Evolutionary conservation across 331 rosid species (phyloP), one percentile per base, ranked within the genome.

Genomic region (Dryas integrifolia): DNA sequence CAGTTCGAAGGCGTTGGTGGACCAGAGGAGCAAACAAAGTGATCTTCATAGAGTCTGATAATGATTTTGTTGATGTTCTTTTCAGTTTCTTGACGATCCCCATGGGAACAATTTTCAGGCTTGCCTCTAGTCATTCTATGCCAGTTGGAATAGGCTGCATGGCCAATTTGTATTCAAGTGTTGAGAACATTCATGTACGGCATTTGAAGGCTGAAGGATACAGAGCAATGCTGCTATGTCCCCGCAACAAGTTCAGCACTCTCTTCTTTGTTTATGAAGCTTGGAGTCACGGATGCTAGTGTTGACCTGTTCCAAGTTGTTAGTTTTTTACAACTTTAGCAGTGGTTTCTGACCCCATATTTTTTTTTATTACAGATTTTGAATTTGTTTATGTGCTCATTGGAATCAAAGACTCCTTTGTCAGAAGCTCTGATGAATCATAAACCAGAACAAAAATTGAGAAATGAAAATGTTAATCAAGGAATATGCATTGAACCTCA

Each of bases 31-130:
- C 55, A 18, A 69, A 50, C 9, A 59, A 13, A 69, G 56, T 69
- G 9, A 16, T 69, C 9, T 76, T 58, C 12, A 48, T 50, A 13
- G 70, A 76, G 58, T 59, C 62, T 0, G 75, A 46, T 4, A 18
- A 26, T 49, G 75, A 76, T 18, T 69, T 76, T 15, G 69, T 76
- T 10, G 75, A 69, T 50, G 64, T 60, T 10, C 71, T 76, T 65
- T 26, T 76, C 0, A 41, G 80, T n/a, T 69, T 58, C 58, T 68
- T 69, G 49, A 76, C 80, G 18, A 7, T 67, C 11, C 58, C 75
- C 9, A 39, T 58, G 24, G 74, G 69, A 8, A 13, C 69, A 24
- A 49, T 58, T 9, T 8, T 69, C 21, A 50, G n/a, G 52, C 64
- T 69, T 48, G 59, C 50, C 21, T 43, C 21, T 1, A 5, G 11